Base-by-base conservation (phyloP, 2,329 filamentous ascomycete species). In the Teratosphaeria gauchensis region DNA sequence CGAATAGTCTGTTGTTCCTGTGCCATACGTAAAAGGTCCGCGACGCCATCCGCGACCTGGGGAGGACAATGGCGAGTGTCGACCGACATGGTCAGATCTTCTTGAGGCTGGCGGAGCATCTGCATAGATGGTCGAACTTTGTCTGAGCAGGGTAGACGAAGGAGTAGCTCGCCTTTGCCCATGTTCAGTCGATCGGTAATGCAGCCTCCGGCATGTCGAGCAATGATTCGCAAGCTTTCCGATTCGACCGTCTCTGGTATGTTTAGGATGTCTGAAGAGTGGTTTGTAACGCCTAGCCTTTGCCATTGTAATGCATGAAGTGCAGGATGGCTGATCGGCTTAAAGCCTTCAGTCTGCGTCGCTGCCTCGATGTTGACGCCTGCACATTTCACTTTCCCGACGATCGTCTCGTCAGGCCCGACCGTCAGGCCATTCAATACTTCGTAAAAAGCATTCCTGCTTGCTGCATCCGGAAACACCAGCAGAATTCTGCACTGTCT, bases 181-280 rank as follows among this genome's bases (percentile, higher is more conserved):
- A 95, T 79, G 65, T 95, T 95, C 68, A 96, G 80, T 42, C 91
- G 84, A 73, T 96, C 92, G 1, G 89, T 90, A 16, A 95, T 78
- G 51, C 86, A 89, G 54, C 90, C 89, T 64, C 86, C 84, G 61
- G 87, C 83, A 63, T 88, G 69, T 53, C 90, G 85, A 33, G 89
- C 79, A 56, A 95, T 81, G 19, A 95, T 80, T 31, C 90, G 84
- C 61, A 96, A 76, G 65, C 82, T 83, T 67, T 94, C 87, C 0
- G 90, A 89, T 56, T 92, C 79, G 31, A 95, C 85, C 0, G 88
- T 90, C 2, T 83, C 81, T 1, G 84, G 78, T 35, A 80, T 77
- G 19, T 84, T 81, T 11, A 75, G 70, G n/a, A 75, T 76, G 42
- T 76, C 74, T 56, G 83, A 81, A 65, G 87, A 83, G 42, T 85